Base-by-base conservation (phyloP, 2,329 filamentous ascomycete species). In the Aspergillus intermedius region DNA sequence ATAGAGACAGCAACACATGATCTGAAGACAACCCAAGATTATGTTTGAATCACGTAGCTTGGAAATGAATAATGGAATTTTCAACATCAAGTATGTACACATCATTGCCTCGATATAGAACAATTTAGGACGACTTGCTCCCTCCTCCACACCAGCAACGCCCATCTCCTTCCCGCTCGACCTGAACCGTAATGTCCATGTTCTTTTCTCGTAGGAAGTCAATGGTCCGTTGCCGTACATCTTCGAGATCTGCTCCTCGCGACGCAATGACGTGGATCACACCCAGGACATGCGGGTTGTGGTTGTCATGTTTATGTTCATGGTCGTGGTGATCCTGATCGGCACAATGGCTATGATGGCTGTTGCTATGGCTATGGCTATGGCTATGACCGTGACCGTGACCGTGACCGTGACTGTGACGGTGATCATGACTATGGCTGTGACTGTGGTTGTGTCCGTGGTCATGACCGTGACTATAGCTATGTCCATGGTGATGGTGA, bases 201-300 rank as follows among this genome's bases (percentile, higher is more conserved):
- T 83, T 81, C 55, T 86, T 80, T 45, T 80, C 80, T 6, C 77
- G 71, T 19, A 95, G 74, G 57, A 90, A 93, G 40, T 81, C 77
- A 41, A 78, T 75, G 0, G 91, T 86, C n/a, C 90, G 78, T 51
- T 88, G 81, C 45, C 88, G 78, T 5, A 96, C 88, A 53, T 96
- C 91, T 59, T 95, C 88, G 48, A 91, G 65, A 58, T 91, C 83
- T 2, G 85, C 82, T 2, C 78, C 81, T 21, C 81, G 79, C 1
- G 83, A 81, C 1, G 88, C 88, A 51, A 89, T 82, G 35, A 96
- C 80, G 63, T 96, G 91, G 52, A 96, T 91, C 1, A 93, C 85
- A 2, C 91, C 91, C 10, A 91, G 72, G 2, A 96, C 77, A 63
- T 62, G 59, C 46, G 56, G 57, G 8, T 48, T 53, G 37, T 52